Percentiles rank a stretch among this genome's conserved stretches.
phyloP scores from a whole-genome alignment of 2,329 filamentous ascomycete genomes.

The Didymella segeticola region DNA sequence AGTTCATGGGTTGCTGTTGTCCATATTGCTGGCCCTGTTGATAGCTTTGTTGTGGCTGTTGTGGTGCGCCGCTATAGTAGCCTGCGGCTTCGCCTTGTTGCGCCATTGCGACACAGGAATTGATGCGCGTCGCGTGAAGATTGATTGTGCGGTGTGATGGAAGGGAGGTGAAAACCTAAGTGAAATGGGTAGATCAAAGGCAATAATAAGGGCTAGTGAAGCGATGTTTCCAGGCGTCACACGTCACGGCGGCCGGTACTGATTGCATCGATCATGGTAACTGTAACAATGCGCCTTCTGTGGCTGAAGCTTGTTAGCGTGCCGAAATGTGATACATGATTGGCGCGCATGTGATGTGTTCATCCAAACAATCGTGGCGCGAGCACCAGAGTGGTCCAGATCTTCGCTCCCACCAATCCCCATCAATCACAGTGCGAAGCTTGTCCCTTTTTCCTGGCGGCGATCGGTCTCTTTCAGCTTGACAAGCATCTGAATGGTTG shows the following conservation, averaged over 20 bases:
- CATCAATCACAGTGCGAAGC: slow-evolving; percentile 4
- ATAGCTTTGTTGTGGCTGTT: slow-evolving; percentile 33
- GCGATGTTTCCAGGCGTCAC: slow-evolving; percentile 21
- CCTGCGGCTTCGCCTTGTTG: slow-evolving; percentile 45
- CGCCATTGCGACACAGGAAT: slow-evolving; percentile 32
- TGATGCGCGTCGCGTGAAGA: neutral
- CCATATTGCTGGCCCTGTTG: slow-evolving; percentile 34
- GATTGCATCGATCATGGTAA: slow-evolving; percentile 11
- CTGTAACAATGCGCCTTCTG: slow-evolving; percentile 14
- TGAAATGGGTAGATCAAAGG: slow-evolving; percentile 6
- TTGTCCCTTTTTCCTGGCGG: slow-evolving; percentile 6
- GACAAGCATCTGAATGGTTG: neutral
- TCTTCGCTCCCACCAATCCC: slow-evolving; percentile 4
- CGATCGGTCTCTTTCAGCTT: slow-evolving; percentile 8
- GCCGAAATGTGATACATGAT: neutral
- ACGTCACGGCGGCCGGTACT: slow-evolving; percentile 20
- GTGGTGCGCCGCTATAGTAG: slow-evolving; percentile 46
- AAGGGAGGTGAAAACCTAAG: neutral
- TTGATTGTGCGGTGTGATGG: neutral
- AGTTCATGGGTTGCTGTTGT: slow-evolving; percentile 27
- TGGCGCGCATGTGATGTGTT: slow-evolving; percentile 2
- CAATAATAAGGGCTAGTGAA: slow-evolving; percentile 13
- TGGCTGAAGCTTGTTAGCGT: slow-evolving; percentile 24
- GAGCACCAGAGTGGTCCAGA: slow-evolving; percentile 3
- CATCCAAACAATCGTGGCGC: slow-evolving; percentile 15